Evolutionary conservation across 2,329 filamentous ascomycete genomes (phyloP), one percentile per base, ranked within the genome.

Genomic region (Pseudocercospora macadamiae): DNA sequence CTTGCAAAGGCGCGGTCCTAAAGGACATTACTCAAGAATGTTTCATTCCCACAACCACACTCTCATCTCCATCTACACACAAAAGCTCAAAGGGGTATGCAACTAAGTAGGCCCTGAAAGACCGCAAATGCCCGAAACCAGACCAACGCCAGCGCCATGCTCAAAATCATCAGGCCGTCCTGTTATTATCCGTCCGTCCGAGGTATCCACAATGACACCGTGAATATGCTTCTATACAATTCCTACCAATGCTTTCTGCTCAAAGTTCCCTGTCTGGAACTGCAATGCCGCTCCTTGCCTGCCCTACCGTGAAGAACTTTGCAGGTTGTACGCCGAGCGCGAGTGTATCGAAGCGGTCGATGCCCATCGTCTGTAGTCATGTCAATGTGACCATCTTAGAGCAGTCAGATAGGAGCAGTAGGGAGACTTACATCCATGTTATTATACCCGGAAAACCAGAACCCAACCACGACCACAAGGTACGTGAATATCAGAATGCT

Each of bases 401-500:
- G 36, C 10, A 44, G 16, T 7, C 16, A 39, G 21, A 7, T 32
- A 18, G 16, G 21, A 7, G 3, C 9, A 16, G n/a, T 9, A n/a
- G n/a, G n/a, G n/a, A 5, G 3, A 68, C 71, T 69, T 57, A 73
- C 71, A 25, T 83, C 78, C 57, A 82, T 74, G 63, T 82, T 81
- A 62, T 79, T 83, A 71, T 83, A 89, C 21, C 85, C 83, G 53
- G 91, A 91, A 59, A 96, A 89, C 77, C 91, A 97, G 79, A 96
- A 99, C 1, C 95, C 95, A 44, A 91, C 85, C 25, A 97, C 80
- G 49, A 99, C 91, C 25, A 97, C 95, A 21, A 97, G 76, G 74
- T 99, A 99, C 30, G 91, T 95, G 51, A 99, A 80, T 64, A 97
- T 86, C 53, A 99, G 82, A 67, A 97, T 97, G 65, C 91, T 96